Evolutionary conservation across 1,284 basidiomycete species (phyloP).

Genomic region (Sporisorium graminicola): DNA sequence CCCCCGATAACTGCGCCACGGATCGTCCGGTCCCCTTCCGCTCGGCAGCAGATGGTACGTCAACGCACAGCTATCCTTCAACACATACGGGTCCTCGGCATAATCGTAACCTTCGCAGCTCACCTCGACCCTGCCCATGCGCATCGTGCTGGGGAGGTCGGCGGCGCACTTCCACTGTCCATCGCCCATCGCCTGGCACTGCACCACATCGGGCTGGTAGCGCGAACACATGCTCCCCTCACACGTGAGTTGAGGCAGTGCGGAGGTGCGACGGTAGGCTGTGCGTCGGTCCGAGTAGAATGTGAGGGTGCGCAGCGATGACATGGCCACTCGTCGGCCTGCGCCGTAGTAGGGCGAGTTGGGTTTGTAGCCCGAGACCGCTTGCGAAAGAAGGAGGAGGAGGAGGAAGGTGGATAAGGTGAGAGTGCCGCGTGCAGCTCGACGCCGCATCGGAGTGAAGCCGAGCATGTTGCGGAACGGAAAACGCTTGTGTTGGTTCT

Average conservation of each 20-base stretch:
- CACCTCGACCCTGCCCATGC: conserved; percentile 85
- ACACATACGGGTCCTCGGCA: conserved; percentile 83
- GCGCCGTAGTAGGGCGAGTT: conserved; percentile 35
- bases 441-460: background rate
- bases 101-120: conserved; percentile 88
- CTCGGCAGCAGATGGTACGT: conserved; percentile 46
- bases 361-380: conserved; percentile 11
- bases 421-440: background rate
- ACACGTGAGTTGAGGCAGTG: conserved; percentile 84
- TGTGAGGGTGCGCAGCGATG: conserved; percentile 78
- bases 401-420: background rate
- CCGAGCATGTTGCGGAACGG: background rate
- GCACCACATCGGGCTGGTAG: conserved; percentile 86
- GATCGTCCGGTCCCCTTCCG: conserved; percentile 17
- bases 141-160: conserved; percentile 82
- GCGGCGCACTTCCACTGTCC: conserved; percentile 78
- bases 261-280: conserved; percentile 76
- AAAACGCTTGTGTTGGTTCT: too few relatives aligned
- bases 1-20: conserved; percentile 11
- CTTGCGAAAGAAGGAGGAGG: background rate
- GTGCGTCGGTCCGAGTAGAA: conserved; percentile 82
- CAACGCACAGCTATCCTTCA: conserved; percentile 73
- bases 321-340: conserved; percentile 34
- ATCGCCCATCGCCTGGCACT: conserved; percentile 84
- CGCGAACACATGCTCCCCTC: conserved; percentile 78